Conservation (phyloP, 2,329 filamentous ascomycete species). For the Hypomyces perniciosus region DNA sequence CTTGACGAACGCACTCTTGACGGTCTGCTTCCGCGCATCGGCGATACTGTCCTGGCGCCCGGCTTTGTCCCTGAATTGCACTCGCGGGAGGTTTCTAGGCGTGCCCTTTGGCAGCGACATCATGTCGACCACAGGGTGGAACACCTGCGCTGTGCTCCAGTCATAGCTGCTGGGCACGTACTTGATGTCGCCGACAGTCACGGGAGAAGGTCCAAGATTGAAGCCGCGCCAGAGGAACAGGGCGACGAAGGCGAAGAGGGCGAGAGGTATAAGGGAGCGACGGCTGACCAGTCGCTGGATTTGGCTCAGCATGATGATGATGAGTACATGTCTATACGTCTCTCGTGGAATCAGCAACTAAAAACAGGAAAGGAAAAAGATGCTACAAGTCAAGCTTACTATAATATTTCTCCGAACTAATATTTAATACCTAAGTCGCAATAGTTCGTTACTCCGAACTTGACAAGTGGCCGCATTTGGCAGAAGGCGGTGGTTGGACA, state of each 20-base stretch:
- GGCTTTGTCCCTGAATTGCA: conserved; percentile 32
- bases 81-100: conserved; percentile 34
- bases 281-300: conserved; percentile 27
- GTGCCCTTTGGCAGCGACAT: conserved; percentile 30
- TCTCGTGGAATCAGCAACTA: no score
- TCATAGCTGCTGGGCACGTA: conserved; percentile 33
- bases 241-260: conserved; percentile 21
- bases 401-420: no score
- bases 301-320: conserved; percentile 24
- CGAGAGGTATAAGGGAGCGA: conserved; percentile 27
- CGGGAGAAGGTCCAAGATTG: conserved; percentile 13
- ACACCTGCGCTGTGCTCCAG: conserved; percentile 30
- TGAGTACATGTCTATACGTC: no score
- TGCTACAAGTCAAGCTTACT: no score
- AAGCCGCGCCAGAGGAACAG: conserved; percentile 24
- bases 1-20: conserved; percentile 36
- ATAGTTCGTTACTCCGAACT: no score
- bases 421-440: no score
- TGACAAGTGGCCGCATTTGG: no score
- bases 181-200: conserved; percentile 20
- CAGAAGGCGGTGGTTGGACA: no score
- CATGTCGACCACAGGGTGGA: conserved; percentile 27
- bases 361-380: no score
- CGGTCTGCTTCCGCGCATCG: conserved; percentile 29
- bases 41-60: conserved; percentile 33